A percentile compares a stretch with the other conserved stretches of the same genome.
phyloP scores from a whole-genome alignment of 345 rosid genomes.

The Brassica juncea region DNA sequence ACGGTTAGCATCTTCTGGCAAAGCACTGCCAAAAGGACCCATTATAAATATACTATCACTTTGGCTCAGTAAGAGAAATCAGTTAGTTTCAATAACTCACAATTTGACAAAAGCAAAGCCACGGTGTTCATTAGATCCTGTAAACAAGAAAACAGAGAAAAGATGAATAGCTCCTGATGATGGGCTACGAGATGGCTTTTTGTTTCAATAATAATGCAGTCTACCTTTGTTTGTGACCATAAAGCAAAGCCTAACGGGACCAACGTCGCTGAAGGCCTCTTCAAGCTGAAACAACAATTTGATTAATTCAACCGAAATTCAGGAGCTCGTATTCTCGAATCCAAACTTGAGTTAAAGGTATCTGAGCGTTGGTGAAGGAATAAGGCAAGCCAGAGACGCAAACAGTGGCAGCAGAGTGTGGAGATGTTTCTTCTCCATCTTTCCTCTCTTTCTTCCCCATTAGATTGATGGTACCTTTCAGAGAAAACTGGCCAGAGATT shows the following conservation, averaged over 20 bases:
- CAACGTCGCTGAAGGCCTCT: slow-evolving; percentile 84
- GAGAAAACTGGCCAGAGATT: slow-evolving; percentile 1
- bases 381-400: slow-evolving; percentile 83
- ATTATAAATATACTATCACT: neutral
- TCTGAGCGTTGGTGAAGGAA: slow-evolving; percentile 85
- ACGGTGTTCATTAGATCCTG: slow-evolving; percentile 82
- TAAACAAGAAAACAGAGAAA: slow-evolving; percentile 11
- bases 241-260: slow-evolving; percentile 91
- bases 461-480: neutral
- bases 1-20: slow-evolving; percentile 77
- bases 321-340: neutral
- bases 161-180: slow-evolving; percentile 9
- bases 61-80: neutral
- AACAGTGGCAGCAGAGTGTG: slow-evolving; percentile 71
- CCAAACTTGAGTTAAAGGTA: slow-evolving; percentile 20
- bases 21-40: slow-evolving; percentile 59
- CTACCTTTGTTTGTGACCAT: slow-evolving; percentile 74
- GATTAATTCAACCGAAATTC: neutral
- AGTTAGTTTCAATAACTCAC: slow-evolving; percentile 51
- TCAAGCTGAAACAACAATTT: slow-evolving; percentile 60
- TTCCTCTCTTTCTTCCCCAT: slow-evolving; percentile 55
- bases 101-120: slow-evolving; percentile 79
- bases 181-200: neutral
- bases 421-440: slow-evolving; percentile 49
- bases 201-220: neutral